Percentiles rank a stretch among this genome's conserved stretches.
Evolutionary conservation across 1,139 yeast genomes (phyloP).

Genomic region (Candida sanyaensis): DNA sequence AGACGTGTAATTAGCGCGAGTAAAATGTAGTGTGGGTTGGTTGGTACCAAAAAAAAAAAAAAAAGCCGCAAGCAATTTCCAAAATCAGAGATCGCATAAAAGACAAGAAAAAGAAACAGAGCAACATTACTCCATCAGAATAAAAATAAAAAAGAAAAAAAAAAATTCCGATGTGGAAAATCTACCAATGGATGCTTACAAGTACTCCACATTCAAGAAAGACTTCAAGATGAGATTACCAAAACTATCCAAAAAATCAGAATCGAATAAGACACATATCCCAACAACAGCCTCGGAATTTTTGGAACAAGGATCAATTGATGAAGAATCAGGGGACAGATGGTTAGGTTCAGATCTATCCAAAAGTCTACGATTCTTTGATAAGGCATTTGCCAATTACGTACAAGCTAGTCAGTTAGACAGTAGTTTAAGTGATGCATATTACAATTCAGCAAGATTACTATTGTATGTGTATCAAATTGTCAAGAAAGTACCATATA

Average conservation of each 20-base stretch:
- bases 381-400: conserved; percentile 46
- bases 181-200: too few species aligned
- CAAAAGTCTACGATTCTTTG: conserved; percentile 55
- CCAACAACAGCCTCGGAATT: conserved; percentile 47
- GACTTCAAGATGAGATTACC: neutral
- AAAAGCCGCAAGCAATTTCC: too few species aligned
- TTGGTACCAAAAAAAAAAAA: too few species aligned
- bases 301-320: conserved; percentile 47
- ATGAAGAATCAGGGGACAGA: conserved; percentile 60
- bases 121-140: too few species aligned
- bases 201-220: too few species aligned
- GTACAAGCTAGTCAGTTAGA: conserved; percentile 25
- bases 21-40: too few species aligned
- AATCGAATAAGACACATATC: conserved; percentile 5
- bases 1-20: too few species aligned
- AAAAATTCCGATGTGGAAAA: too few species aligned
- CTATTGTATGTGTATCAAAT: conserved; percentile 47
- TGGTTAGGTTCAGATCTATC: conserved; percentile 58
- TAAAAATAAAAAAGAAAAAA: too few species aligned
- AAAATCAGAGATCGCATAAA: too few species aligned
- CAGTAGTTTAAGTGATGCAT: conserved; percentile 31
- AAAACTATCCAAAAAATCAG: conserved; percentile 8
- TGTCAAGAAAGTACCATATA: conserved; percentile 1
- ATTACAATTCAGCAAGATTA: conserved; percentile 51
- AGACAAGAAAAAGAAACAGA: too few species aligned